Evolutionary conservation across 331 rosid species (phyloP), one percentile per base, ranked within the genome.

Genomic region (Pyracantha coccinea): DNA sequence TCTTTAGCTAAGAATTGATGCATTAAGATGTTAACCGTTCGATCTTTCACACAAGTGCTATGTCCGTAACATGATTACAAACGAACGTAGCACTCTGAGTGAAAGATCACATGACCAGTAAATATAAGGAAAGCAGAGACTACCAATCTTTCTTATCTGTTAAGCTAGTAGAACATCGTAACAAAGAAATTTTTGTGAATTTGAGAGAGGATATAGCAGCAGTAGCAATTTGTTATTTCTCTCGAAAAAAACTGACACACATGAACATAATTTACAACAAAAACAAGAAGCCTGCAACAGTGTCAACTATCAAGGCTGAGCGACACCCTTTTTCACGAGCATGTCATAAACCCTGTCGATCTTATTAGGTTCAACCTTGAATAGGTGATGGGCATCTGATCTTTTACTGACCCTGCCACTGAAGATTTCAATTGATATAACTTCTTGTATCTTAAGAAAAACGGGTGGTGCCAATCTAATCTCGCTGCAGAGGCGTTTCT

Each of bases 311-410:
- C 88, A 93, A 38, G 93, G 89, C 17, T 77, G 85, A 38, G 86
- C 96, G 63, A 95, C 83, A 52, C 97, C 99, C 80, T 95, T 95
- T 62, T 88, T 92, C 14, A 92, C 78, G 20, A 95, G 97, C 89
- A 92, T 86, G 61, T 95, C 99, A 74, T 86, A 95, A n/a, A 93
- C 95, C 69, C 87, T 81, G 80, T 95, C 99, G 70, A 92, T 69
- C 81, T 85, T 90, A 71, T 68, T 68, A 45, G 91, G 66, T 60
- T 95, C 99, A 75, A 89, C 82, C 74, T 90, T 83, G 97, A 95
- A 92, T 27, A 95, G 69, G 67, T 80, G 92, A 79, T 90, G 89
- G 44, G 95, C 99, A 83, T 95, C 99, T 0, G 96, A 84, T 83
- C 87, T 89, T 50, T 89, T 76, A 66, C 83, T 81, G 57, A 89